Conservation (phyloP, 306 rosid genomes). For the Hylodesmum podocarpum region DNA sequence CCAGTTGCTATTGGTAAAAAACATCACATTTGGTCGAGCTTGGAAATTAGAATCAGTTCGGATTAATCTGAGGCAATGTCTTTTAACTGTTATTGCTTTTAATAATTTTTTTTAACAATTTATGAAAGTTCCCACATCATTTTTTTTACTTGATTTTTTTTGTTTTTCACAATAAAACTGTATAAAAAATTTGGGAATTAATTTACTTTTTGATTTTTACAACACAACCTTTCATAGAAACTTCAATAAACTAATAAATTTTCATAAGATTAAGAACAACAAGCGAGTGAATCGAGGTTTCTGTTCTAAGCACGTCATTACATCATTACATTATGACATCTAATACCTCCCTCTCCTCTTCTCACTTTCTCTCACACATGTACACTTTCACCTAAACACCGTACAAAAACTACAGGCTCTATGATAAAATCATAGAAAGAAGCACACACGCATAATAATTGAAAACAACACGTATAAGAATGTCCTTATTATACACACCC, state of each 20-base stretch:
- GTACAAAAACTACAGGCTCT: background rate
- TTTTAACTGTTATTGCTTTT: background rate
- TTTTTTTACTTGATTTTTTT: background rate
- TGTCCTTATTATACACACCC: background rate
- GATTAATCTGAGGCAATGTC: background rate
- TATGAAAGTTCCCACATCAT: background rate
- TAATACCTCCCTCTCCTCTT: background rate
- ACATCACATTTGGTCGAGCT: background rate
- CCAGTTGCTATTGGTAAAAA: background rate
- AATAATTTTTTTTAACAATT: background rate
- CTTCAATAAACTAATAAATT: background rate
- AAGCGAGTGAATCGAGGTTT: slow-evolving; percentile 29
- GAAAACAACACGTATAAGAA: background rate
- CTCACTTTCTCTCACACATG: background rate
- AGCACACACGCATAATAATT: background rate
- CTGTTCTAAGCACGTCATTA: slow-evolving; percentile 12
- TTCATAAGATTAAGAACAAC: slow-evolving; percentile 1
- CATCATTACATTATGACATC: too few species aligned
- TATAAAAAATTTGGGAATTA: background rate
- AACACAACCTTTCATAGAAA: background rate
- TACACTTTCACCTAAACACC: background rate
- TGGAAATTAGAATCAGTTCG: background rate
- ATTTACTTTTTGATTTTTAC: background rate
- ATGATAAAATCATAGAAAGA: background rate
- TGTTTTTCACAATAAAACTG: background rate